Base-by-base conservation (phyloP, 164 flowering plant genomes). In the Liquidambar formosana region DNA sequence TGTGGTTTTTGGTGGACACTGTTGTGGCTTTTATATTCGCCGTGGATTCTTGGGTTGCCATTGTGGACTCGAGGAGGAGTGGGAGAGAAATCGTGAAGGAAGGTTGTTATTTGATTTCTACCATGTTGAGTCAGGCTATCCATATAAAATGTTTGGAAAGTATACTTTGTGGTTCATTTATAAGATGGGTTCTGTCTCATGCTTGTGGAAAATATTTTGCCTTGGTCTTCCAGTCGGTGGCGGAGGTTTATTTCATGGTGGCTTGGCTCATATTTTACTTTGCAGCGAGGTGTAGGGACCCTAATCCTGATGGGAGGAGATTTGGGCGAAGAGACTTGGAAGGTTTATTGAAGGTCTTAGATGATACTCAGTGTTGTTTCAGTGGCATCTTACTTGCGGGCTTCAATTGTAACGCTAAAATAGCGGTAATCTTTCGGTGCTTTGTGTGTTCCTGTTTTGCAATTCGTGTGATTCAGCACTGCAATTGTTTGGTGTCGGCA, bases 221-320 rank as follows among this genome's bases (percentile, higher is more conserved):
- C 11, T 46, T 76, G 10, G 60, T 78, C 65, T 73, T 89, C 15
- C 98, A 92, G 81, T 86, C 97, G 0, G 61, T 80, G 14, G 69
- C 81, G 58, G 97, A 96, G 82, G 93, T 92, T 38, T 93, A 85
- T 72, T 94, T 93, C 60, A 92, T 87, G 93, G 91, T 93, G 62
- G 97, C 84, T 64, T 96, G 99, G 99, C 67, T 93, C 78, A 64
- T 88, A 28, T 90, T 80, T 74, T 96, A 89, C 83, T 84, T 92
- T 67, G 89, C 90, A 0, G 89, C 87, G 0, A 88, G 85, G 80
- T 79, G 80, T 79, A 89, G 71, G 75, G 97, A 82, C 75, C 90
- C 86, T n/a, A 57, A 72, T 73, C 67, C 77, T 9, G 78, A 73
- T 43, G 94, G 97, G 10, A 82, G 92, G 77, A 75, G 85, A 61